phyloP scores from a whole-genome alignment of 352 stramenopile species.

The Pythium folliculosum region DNA sequence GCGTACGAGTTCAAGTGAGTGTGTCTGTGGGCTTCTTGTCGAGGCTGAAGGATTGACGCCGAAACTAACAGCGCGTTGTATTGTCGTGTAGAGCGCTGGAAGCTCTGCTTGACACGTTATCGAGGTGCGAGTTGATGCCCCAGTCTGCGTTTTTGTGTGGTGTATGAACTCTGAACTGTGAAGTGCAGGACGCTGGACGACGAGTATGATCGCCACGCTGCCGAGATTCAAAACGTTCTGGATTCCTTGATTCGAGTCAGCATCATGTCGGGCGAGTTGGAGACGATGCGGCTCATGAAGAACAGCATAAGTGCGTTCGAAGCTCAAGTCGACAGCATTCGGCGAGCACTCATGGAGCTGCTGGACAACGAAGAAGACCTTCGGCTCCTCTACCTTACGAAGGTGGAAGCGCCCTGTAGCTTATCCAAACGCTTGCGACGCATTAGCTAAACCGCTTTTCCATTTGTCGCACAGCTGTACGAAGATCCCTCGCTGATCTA shows the following conservation, averaged over 20 bases:
- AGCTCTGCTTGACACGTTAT: slow-evolving; percentile 31
- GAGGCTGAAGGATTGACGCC: too few species aligned
- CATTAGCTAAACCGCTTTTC: neutral
- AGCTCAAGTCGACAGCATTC: slow-evolving; percentile 38
- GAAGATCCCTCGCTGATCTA: slow-evolving; percentile 30
- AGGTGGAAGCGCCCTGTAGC: slow-evolving; percentile 3
- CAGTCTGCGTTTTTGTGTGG: neutral
- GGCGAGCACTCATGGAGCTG: slow-evolving; percentile 37
- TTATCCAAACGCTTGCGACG: too few species aligned
- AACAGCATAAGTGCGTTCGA: slow-evolving; percentile 40
- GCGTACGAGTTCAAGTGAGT: slow-evolving; percentile 40
- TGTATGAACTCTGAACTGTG: neutral
- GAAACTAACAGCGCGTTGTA: too few species aligned
- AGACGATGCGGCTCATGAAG: slow-evolving; percentile 42
- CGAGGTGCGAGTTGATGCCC: slow-evolving; percentile 9
- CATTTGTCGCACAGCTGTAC: slow-evolving; percentile 21
- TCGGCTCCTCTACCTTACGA: slow-evolving; percentile 40
- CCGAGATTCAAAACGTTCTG: slow-evolving; percentile 25
- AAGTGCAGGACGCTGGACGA: slow-evolving; percentile 22
- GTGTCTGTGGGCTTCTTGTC: neutral
- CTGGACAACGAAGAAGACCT: slow-evolving; percentile 39
- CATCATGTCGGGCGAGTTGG: slow-evolving; percentile 37
- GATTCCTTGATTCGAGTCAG: slow-evolving; percentile 31
- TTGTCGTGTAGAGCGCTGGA: slow-evolving; percentile 25
- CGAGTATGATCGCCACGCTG: slow-evolving; percentile 31